phyloP scores from a whole-genome alignment of 169 alveolate genomes.

The Eimeria maxima region DNA sequence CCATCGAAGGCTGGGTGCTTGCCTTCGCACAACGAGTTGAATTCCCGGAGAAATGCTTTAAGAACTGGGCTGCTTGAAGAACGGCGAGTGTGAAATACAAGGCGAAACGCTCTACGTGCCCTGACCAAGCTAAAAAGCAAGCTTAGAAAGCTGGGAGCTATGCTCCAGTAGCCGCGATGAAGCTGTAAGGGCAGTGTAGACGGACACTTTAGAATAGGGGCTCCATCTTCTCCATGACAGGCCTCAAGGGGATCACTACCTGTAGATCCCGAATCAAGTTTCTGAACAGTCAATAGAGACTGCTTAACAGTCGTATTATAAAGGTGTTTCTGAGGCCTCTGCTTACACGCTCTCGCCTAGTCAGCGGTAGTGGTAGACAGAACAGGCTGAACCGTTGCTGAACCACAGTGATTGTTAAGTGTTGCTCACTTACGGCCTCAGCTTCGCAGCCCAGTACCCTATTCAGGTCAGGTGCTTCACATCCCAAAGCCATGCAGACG shows the following conservation, averaged over 20 bases:
- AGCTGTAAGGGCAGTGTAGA: conserved; percentile 26
- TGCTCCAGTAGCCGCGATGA: conserved; percentile 44
- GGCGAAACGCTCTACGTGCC: conserved; percentile 55
- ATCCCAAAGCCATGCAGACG: conserved; percentile 70
- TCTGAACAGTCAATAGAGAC: not conserved
- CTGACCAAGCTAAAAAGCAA: conserved; percentile 32
- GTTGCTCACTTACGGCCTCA: conserved; percentile 6
- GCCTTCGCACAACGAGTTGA: conserved; percentile 79
- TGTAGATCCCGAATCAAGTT: not conserved
- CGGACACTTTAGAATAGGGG: not conserved
- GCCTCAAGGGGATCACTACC: not conserved
- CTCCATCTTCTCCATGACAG: not conserved
- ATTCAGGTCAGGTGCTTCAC: conserved; percentile 65
- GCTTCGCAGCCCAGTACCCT: conserved; percentile 40
- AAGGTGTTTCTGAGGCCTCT: too few species aligned
- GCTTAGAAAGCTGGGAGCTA: conserved; percentile 58
- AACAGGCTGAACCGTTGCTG: too few species aligned
- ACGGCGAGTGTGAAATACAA: conserved; percentile 78
- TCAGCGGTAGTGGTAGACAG: too few species aligned
- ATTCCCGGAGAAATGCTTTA: conserved; percentile 29
- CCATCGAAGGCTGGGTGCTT: conserved; percentile 83
- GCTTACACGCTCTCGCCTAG: too few species aligned
- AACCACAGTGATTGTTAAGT: too few species aligned
- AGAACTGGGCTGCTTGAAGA: conserved; percentile 2
- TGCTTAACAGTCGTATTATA: too few species aligned